phyloP scores from a whole-genome alignment of 495 filamentous ascomycete species.

The Neurospora sp. region DNA sequence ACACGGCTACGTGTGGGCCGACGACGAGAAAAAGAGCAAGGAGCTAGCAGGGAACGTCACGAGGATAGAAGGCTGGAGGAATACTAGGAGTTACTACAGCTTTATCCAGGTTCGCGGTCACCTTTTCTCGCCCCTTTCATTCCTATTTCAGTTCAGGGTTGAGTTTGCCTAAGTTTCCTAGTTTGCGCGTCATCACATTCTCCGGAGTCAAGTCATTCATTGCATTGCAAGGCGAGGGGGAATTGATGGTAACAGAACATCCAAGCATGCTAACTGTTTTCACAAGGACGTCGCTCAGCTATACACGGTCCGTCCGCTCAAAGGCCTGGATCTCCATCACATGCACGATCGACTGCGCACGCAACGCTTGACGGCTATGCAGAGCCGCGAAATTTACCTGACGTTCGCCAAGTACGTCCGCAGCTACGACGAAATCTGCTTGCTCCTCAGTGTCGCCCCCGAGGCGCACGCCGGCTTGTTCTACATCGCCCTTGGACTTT shows the following conservation, averaged over 20 bases:
- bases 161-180: background rate
- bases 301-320: constrained; percentile 63
- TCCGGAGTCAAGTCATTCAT: background rate
- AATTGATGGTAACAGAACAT: background rate
- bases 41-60: constrained; percentile 85
- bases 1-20: constrained; percentile 92
- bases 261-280: background rate
- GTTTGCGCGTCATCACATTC: background rate
- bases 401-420: constrained; percentile 65
- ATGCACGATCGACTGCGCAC: constrained; percentile 83
- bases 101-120: constrained; percentile 62
- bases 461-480: constrained; percentile 86
- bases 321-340: constrained; percentile 75
- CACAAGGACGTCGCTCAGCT: constrained; percentile 50
- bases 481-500: constrained; percentile 85
- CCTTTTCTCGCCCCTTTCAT: background rate
- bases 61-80: constrained; percentile 92
- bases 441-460: constrained; percentile 76
- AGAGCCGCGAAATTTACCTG: constrained; percentile 70
- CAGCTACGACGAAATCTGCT: constrained; percentile 79
- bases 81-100: constrained; percentile 86
- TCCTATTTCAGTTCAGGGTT: background rate
- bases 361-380: constrained; percentile 58
- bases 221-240: background rate
- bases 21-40: constrained; percentile 65